Conservation (phyloP, 2,329 filamentous ascomycete species). For the Hypoxylon sp. region DNA sequence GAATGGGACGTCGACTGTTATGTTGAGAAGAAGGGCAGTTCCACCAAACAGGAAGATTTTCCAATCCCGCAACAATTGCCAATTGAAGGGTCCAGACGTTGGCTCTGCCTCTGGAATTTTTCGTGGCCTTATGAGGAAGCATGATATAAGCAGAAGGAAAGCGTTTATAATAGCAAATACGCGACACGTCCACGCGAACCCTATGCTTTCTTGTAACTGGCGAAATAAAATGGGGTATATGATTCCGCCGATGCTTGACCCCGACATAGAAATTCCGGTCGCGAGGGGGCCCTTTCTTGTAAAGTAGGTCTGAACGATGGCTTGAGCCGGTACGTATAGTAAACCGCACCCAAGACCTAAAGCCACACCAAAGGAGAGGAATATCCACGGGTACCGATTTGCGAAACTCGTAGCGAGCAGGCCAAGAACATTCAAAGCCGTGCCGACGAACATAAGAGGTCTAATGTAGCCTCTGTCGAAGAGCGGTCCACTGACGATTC, state of each 20-base stretch:
- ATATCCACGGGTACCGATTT: conserved; percentile 52
- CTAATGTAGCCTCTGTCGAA: conserved; percentile 54
- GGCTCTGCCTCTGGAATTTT: not conserved
- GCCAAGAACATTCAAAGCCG: conserved; percentile 46
- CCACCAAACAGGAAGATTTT: conserved; percentile 49
- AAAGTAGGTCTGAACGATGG: conserved; percentile 39
- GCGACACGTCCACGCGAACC: conserved; percentile 65
- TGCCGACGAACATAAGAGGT: conserved; percentile 45
- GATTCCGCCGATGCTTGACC: conserved; percentile 45
- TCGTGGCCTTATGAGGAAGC: conserved; percentile 38
- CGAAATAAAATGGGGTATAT: conserved; percentile 57
- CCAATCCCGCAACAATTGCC: conserved; percentile 43
- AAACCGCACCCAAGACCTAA: conserved; percentile 40
- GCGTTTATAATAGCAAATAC: conserved; percentile 58
- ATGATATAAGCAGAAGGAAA: conserved; percentile 42
- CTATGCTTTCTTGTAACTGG: conserved; percentile 59
- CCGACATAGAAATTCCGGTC: conserved; percentile 35
- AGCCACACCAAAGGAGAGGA: conserved; percentile 34
- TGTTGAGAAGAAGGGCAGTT: conserved; percentile 51
- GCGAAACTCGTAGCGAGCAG: conserved; percentile 57
- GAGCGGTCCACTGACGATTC: conserved; percentile 52
- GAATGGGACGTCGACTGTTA: conserved; percentile 56
- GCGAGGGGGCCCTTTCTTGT: conserved; percentile 21
- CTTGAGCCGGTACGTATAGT: conserved; percentile 40
- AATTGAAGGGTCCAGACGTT: not conserved